Evolutionary conservation across 257 asterid genomes (phyloP).

Genomic region (Haberlea rhodopensis): DNA sequence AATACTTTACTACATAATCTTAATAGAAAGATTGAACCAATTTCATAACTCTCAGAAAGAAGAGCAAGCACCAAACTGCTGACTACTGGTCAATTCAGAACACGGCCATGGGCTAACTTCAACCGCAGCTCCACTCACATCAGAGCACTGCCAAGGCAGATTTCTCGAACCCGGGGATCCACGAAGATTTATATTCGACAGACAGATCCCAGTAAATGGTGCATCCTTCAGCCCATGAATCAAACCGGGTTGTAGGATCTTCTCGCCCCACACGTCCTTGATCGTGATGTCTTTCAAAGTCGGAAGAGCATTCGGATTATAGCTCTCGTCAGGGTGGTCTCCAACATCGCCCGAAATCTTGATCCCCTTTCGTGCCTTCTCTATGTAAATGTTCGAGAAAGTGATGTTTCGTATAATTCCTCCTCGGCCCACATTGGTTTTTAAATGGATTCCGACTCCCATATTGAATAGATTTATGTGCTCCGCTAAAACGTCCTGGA

Average conservation of each 20-base stretch:
- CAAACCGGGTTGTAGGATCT: slow-evolving; percentile 71
- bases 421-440: slow-evolving; percentile 83
- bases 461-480: slow-evolving; percentile 64
- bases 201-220: slow-evolving; percentile 77
- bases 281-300: slow-evolving; percentile 52
- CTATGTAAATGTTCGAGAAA: slow-evolving; percentile 64
- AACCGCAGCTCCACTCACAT: slow-evolving; percentile 76
- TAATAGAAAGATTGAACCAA: neutral
- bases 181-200: slow-evolving; percentile 63
- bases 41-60: slow-evolving; percentile 31
- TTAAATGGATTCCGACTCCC: slow-evolving; percentile 75
- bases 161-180: slow-evolving; percentile 42
- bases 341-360: slow-evolving; percentile 81
- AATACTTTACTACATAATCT: too few species aligned
- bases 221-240: slow-evolving; percentile 63
- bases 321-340: slow-evolving; percentile 74
- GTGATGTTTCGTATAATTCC: slow-evolving; percentile 77
- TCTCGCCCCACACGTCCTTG: slow-evolving; percentile 76
- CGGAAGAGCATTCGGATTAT: slow-evolving; percentile 67
- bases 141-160: slow-evolving; percentile 78
- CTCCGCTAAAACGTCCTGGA: slow-evolving; percentile 60
- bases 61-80: slow-evolving; percentile 54
- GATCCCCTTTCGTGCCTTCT: slow-evolving; percentile 69
- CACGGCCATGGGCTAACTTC: slow-evolving; percentile 94
- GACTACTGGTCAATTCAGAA: slow-evolving; percentile 50